Conservation (phyloP, 2,329 filamentous ascomycete species). For the Botrytis squamosa region DNA sequence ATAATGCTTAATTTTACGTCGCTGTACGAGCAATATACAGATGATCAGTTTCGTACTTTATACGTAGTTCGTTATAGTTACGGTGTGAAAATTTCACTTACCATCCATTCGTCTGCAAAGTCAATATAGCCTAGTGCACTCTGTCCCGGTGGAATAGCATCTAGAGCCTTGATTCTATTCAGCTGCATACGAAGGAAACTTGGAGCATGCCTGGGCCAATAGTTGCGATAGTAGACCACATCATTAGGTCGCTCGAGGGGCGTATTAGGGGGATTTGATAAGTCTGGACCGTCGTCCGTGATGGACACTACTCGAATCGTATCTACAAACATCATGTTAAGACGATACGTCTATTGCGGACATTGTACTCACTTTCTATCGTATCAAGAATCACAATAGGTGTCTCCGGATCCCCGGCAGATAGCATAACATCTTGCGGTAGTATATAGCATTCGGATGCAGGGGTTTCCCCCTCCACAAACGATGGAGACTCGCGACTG, state of each 20-base stretch:
- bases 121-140: not conserved
- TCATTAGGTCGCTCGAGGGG: not conserved
- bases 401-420: not conserved
- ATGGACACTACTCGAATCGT: not conserved
- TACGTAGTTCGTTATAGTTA: not conserved
- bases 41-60: not conserved
- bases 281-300: not conserved
- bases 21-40: not conserved
- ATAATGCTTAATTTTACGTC: not conserved
- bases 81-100: not conserved
- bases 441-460: not conserved
- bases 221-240: not conserved
- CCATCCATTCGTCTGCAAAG: constrained; percentile 1
- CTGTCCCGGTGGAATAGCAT: not conserved
- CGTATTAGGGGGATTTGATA: not conserved
- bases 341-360: not conserved
- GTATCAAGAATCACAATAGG: not conserved
- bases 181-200: not conserved
- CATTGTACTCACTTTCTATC: not conserved
- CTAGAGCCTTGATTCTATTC: constrained; percentile 7
- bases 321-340: not conserved
- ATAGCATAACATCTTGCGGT: not conserved
- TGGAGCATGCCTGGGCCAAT: constrained; percentile 8
- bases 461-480: not conserved
- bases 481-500: not conserved